Conservation (phyloP, 352 stramenopile genomes). For the Phytophthora pluvialis region DNA sequence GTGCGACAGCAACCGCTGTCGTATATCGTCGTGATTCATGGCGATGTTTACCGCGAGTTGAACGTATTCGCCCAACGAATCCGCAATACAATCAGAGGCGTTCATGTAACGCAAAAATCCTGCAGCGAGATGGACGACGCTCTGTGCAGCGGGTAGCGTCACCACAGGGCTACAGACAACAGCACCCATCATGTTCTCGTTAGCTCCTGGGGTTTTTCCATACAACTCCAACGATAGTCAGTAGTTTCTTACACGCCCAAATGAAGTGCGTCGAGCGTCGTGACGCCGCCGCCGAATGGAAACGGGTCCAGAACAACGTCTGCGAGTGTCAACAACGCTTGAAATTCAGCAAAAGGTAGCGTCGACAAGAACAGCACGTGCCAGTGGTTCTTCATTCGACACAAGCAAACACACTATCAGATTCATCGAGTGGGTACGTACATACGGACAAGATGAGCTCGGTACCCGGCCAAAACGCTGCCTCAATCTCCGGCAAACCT, state of each 20-base stretch:
- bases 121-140: slow-evolving; percentile 60
- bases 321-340: slow-evolving; percentile 52
- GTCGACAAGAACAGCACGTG: slow-evolving; percentile 68
- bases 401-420: not conserved
- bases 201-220: not conserved
- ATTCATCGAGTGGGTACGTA: not conserved
- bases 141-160: slow-evolving; percentile 58
- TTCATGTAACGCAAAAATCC: slow-evolving; percentile 69
- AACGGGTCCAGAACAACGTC: slow-evolving; percentile 87
- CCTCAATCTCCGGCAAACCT: slow-evolving; percentile 49
- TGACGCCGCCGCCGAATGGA: slow-evolving; percentile 87
- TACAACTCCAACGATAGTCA: not conserved
- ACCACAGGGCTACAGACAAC: slow-evolving; percentile 52
- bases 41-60: slow-evolving; percentile 43
- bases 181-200: not conserved
- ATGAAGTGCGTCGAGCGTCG: slow-evolving; percentile 79
- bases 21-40: slow-evolving; percentile 28
- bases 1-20: slow-evolving; percentile 21
- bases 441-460: not conserved
- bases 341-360: slow-evolving; percentile 62
- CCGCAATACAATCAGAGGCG: slow-evolving; percentile 49
- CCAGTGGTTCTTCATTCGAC: slow-evolving; percentile 26
- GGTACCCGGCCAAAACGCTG: slow-evolving; percentile 42
- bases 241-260: slow-evolving; percentile 62
- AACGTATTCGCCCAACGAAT: slow-evolving; percentile 50